These are phyloP conservation scores for Stropharia rugosoannulata DNA, from an alignment of 768 basidiomycete genomes.

Conservation along the genomic window DNA sequence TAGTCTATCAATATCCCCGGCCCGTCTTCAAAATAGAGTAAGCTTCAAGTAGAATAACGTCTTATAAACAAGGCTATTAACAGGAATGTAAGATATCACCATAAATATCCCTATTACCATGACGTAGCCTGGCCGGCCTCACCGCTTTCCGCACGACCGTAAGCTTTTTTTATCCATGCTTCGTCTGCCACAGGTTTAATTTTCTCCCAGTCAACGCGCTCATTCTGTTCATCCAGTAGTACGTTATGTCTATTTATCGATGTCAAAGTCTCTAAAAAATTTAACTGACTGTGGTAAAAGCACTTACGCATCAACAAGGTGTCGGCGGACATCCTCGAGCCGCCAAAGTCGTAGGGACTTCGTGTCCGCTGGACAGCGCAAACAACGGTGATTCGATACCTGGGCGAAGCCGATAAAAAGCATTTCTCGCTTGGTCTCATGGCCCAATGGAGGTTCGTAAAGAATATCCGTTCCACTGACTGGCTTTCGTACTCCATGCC, in stretches of 20 bases:
- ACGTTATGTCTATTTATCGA: background rate
- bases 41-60: no score
- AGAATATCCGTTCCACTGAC: no score
- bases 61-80: no score
- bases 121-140: background rate
- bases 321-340: background rate
- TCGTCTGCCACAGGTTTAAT: background rate
- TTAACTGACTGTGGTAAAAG: background rate
- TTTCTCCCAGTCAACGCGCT: background rate
- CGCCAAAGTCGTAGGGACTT: background rate
- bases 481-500: no score
- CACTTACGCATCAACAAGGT: background rate
- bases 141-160: background rate
- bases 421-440: no score
- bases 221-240: background rate
- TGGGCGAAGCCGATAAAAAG: no score
- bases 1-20: background rate
- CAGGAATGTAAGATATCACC: background rate
- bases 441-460: no score
- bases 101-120: background rate
- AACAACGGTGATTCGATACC: no score
- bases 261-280: background rate
- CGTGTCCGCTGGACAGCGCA: no score
- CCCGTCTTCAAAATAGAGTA: no score
- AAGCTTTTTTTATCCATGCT: background rate